Conservation (phyloP, 495 filamentous ascomycete genomes). For the Parachaetomium inaequale region DNA sequence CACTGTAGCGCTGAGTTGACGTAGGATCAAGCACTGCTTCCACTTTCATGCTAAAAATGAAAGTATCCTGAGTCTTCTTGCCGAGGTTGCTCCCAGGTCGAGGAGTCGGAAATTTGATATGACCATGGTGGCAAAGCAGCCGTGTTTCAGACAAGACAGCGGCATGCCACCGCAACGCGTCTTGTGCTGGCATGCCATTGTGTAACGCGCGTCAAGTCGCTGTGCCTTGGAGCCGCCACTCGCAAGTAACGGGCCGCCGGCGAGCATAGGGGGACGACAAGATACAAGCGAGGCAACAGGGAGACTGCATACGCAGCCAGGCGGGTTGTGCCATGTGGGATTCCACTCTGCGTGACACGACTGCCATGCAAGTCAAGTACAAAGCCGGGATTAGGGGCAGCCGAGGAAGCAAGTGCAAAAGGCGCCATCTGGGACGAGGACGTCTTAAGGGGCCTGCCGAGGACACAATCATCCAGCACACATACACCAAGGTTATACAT, state of each 20-base stretch:
- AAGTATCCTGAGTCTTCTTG: not conserved
- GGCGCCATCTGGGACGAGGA: not conserved
- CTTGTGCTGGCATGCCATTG: not conserved
- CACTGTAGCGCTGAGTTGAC: not conserved
- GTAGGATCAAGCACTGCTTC: not conserved
- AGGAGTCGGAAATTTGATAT: not conserved
- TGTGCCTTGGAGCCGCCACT: not conserved
- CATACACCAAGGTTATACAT: not conserved
- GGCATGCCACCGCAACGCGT: not conserved
- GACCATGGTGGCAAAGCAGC: not conserved
- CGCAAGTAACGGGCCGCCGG: not conserved
- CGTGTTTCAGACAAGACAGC: conserved; percentile 7
- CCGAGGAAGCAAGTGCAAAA: too few species aligned
- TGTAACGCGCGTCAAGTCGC: not conserved
- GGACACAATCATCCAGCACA: not conserved
- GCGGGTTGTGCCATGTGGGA: conserved; percentile 13
- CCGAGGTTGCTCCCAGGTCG: not conserved
- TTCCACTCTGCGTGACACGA: conserved; percentile 4
- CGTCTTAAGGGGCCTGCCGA: not conserved
- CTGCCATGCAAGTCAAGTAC: conserved; percentile 1
- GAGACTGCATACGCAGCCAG: not conserved
- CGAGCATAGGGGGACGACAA: not conserved
- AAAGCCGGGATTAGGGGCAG: not conserved
- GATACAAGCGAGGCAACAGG: not conserved
- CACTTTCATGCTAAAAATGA: not conserved